Percentiles rank a stretch among this genome's conserved stretches.
These are phyloP conservation scores for Xanthoceras sorbifolium DNA, from an alignment of 345 rosid species.

Conservation along the genomic window DNA sequence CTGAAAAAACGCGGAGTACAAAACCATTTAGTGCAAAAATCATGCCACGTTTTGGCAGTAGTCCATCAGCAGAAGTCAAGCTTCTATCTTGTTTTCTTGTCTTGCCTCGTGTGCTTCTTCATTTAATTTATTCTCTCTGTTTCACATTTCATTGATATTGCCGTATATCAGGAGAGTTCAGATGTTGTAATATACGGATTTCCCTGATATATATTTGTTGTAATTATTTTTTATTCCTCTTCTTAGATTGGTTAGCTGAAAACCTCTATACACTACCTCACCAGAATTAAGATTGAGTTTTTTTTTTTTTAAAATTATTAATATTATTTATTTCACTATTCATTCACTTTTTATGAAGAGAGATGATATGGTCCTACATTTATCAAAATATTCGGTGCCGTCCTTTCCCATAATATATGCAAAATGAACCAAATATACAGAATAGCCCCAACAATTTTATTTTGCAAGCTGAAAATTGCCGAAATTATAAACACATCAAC, in stretches of 20 bases:
- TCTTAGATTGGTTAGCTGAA: neutral
- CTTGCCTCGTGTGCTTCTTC: neutral
- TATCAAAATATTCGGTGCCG: too few species aligned
- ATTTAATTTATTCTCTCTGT: neutral
- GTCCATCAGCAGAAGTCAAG: neutral
- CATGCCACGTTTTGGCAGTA: neutral
- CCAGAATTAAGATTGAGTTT: neutral
- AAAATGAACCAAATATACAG: neutral
- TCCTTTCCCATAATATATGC: neutral
- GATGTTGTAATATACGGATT: neutral
- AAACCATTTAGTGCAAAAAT: neutral
- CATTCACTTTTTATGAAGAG: too few species aligned
- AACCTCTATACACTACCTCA: neutral
- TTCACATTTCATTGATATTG: neutral
- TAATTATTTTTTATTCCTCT: neutral
- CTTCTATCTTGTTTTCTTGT: neutral
- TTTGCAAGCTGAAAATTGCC: neutral
- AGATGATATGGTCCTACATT: too few species aligned
- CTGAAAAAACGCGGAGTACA: neutral
- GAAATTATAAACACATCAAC: neutral
- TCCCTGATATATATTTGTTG: neutral
- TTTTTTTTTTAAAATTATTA: too few species aligned
- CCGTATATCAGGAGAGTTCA: neutral
- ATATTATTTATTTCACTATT: neutral
- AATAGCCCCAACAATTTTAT: neutral